phyloP scores from a whole-genome alignment of 495 filamentous ascomycete genomes.

The Xylaria longipes region DNA sequence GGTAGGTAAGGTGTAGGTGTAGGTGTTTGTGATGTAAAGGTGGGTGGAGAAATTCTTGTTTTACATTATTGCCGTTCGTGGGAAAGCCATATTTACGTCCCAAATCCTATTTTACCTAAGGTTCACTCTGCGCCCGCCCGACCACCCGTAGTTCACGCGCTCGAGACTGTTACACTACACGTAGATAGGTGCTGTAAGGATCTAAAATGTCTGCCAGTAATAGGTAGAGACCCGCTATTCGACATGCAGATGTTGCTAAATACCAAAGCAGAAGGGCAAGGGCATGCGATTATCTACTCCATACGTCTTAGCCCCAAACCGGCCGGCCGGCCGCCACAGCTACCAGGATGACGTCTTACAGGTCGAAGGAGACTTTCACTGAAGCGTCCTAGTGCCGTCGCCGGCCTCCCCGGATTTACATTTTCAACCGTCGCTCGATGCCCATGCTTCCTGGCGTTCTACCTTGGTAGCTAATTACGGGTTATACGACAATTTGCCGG shows the following conservation, averaged over 20 bases:
- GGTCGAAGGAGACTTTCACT: conserved; percentile 16
- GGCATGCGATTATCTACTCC: conserved; percentile 10
- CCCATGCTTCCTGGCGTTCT: background rate
- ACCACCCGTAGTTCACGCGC: background rate
- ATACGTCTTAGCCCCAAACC: background rate
- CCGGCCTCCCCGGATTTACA: conserved; percentile 10
- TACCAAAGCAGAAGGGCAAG: background rate
- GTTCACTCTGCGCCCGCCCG: background rate
- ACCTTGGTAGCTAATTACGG: too few species aligned
- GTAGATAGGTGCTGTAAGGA: too few species aligned
- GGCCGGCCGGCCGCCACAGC: background rate
- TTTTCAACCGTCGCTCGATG: conserved; percentile 13
- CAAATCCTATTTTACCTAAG: background rate
- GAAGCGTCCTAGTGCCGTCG: conserved; percentile 13
- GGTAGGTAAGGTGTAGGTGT: conserved; percentile 26
- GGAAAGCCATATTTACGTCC: background rate
- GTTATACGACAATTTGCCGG: conserved; percentile 3
- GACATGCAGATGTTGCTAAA: background rate
- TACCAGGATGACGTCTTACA: background rate
- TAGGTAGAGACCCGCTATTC: background rate
- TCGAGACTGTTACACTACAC: background rate
- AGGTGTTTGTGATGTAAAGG: conserved; percentile 29
- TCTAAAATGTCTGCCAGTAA: too few species aligned
- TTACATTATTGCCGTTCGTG: background rate
- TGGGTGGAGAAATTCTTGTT: conserved; percentile 23